These are phyloP conservation scores for Coemansia sp. DNA, from an alignment of 192 early-diverging fungal genomes.

Conservation along the genomic window DNA sequence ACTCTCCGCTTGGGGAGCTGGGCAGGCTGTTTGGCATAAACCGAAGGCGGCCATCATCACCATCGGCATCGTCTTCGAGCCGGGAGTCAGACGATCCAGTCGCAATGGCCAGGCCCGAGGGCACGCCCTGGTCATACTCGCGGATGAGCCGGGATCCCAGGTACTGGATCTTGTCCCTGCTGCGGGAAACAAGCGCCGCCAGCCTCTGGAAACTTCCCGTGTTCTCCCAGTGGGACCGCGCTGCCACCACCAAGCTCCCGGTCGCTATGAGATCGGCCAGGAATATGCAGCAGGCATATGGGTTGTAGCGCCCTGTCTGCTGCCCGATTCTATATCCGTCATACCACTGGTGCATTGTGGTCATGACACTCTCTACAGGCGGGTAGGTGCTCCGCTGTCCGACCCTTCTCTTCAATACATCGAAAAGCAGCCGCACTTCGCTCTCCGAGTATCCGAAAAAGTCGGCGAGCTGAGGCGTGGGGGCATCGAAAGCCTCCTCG, in stretches of 20 bases:
- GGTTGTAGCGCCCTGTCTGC: neutral
- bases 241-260: neutral
- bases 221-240: neutral
- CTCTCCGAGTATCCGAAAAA: neutral
- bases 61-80: neutral
- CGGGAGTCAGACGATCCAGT: neutral
- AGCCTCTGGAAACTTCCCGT: neutral
- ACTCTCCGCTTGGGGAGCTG: too few relatives aligned
- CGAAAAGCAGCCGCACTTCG: neutral
- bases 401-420: neutral
- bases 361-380: neutral
- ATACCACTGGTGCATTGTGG: slow-evolving; percentile 2
- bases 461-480: neutral
- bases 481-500: neutral
- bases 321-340: slow-evolving; percentile 2
- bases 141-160: neutral
- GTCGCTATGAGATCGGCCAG: neutral
- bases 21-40: neutral
- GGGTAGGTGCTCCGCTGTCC: neutral
- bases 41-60: neutral
- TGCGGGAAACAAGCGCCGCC: neutral
- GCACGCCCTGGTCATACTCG: neutral
- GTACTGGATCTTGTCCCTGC: neutral
- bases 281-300: neutral
- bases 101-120: neutral